These are phyloP conservation scores for Sanghuangporus baumii DNA, from an alignment of 1,284 basidiomycete species.

Conservation along the genomic window DNA sequence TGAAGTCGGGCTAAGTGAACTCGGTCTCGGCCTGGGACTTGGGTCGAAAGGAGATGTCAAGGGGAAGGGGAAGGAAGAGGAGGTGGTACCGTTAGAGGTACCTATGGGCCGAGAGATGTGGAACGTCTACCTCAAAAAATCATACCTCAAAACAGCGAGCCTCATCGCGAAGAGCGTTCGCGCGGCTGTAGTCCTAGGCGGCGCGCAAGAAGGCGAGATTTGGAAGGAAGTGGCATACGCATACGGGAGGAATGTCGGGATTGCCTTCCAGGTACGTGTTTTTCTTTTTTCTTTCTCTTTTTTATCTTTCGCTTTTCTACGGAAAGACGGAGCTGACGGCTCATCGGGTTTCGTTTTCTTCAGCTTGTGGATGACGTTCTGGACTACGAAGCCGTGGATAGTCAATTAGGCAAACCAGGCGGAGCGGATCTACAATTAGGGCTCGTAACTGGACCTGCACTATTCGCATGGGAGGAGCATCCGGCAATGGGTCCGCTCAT, in stretches of 20 bases:
- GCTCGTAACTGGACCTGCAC: slow-evolving; percentile 84
- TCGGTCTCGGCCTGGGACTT: slow-evolving; percentile 11
- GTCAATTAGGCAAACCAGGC: slow-evolving; percentile 77
- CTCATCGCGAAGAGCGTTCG: slow-evolving; percentile 93
- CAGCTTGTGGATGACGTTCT: slow-evolving; percentile 92
- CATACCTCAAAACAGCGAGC: slow-evolving; percentile 94
- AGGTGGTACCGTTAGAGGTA: neutral
- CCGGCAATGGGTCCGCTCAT: slow-evolving; percentile 82
- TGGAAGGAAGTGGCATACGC: slow-evolving; percentile 95
- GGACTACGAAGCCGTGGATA: slow-evolving; percentile 71
- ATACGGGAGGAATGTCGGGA: slow-evolving; percentile 86
- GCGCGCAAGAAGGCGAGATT: slow-evolving; percentile 72
- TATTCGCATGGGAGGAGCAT: slow-evolving; percentile 94
- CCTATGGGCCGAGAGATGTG: slow-evolving; percentile 50
- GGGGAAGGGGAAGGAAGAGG: neutral
- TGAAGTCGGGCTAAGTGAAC: slow-evolving; percentile 4
- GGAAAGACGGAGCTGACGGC: neutral
- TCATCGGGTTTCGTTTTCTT: neutral
- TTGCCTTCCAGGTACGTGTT: slow-evolving; percentile 80
- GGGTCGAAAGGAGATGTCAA: neutral
- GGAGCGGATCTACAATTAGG: slow-evolving; percentile 86
- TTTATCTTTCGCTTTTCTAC: neutral
- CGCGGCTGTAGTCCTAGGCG: slow-evolving; percentile 86
- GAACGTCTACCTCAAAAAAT: slow-evolving; percentile 88
- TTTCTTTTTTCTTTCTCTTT: slow-evolving; percentile 23